Base-by-base conservation (phyloP, 2,329 filamentous ascomycete genomes). In the Exophiala lecanii-corni region DNA sequence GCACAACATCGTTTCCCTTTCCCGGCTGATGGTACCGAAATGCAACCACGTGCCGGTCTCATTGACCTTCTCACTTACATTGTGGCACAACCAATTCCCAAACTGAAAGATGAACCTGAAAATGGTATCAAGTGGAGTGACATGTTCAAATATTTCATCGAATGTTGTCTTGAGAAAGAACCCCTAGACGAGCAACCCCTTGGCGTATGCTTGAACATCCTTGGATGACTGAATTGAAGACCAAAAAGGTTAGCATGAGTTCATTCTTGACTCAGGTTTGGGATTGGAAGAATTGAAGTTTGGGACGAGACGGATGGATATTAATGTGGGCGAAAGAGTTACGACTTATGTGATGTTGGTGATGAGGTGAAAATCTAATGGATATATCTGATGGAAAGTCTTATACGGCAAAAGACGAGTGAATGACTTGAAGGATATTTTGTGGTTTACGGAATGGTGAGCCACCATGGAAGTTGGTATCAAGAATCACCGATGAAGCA, bases 191-290 rank as follows among this genome's bases (percentile, higher is more conserved):
- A 62, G 92, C 91, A 20, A 94, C 86, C 47, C 92, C 92, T 9
- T 98, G 92, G 92, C 86, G 91, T 59, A 98, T 98, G 89, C 79
- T 95, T 52, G 92, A 98, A 62, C 92, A 98, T 68, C 92, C 92
- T 2, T 98, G 92, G 92, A 95, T 98, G 83, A 73, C 87, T 31
- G 92, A 98, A 60, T 97, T 97, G 87, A 84, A 84, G 59, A 76
- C 80, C 41, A 97, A 96, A 74, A 87, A 92, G 56, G 92, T 98
- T 63, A 97, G 97, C 67, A 97, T 98, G 89, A 81, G 81, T 54
- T 86, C 89, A 59, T 98, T 96, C 67, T 76, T 98, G 46, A 81
- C 83, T 49, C 89, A 92, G 57, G 92, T 98, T 32, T 98, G 92
- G 92, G 92, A 89, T 46, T 98, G 92, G 92, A 82, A 92, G 53